Percentiles rank a stretch among this genome's conserved stretches.
These are phyloP conservation scores for Penicillium sp. DNA, from an alignment of 2,329 filamentous ascomycete genomes.

Conservation along the genomic window DNA sequence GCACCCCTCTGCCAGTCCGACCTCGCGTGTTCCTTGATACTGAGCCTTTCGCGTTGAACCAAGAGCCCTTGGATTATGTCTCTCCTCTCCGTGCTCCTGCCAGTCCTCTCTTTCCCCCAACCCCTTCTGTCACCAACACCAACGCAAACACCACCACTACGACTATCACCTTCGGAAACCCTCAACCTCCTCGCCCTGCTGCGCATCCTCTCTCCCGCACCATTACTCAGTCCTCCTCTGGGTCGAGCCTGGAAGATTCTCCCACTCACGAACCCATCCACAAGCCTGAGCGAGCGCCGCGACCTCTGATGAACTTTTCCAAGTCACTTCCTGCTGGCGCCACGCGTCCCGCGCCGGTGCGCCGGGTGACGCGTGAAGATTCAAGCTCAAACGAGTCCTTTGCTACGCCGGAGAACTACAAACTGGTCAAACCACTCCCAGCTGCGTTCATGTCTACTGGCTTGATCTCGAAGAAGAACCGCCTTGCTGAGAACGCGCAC, in stretches of 20 bases:
- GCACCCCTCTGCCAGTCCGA: constrained; percentile 58
- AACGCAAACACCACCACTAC: not conserved
- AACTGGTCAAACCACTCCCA: constrained; percentile 72
- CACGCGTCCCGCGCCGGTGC: constrained; percentile 50
- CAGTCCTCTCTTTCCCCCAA: constrained; percentile 43
- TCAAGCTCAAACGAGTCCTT: constrained; percentile 52
- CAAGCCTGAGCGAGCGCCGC: constrained; percentile 57
- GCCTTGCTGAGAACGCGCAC: constrained; percentile 69
- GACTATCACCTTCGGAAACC: constrained; percentile 10
- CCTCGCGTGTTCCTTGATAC: constrained; percentile 79
- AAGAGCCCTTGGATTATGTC: constrained; percentile 63
- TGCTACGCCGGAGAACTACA: constrained; percentile 76
- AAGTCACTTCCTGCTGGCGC: constrained; percentile 73
- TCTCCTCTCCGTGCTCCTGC: constrained; percentile 60
- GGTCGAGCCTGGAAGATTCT: constrained; percentile 76
- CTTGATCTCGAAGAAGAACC: constrained; percentile 91
- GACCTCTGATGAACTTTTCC: constrained; percentile 62
- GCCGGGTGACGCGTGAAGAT: constrained; percentile 51
- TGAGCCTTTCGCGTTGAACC: constrained; percentile 62
- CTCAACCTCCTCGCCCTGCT: constrained; percentile 45
- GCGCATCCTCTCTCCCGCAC: constrained; percentile 84
- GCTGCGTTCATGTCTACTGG: constrained; percentile 93
- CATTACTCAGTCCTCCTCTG: constrained; percentile 82
- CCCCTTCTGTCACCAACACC: constrained; percentile 1
- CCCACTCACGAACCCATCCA: constrained; percentile 63